Conservation (phyloP, 169 alveolate species). For the Plasmodium malariae region DNA sequence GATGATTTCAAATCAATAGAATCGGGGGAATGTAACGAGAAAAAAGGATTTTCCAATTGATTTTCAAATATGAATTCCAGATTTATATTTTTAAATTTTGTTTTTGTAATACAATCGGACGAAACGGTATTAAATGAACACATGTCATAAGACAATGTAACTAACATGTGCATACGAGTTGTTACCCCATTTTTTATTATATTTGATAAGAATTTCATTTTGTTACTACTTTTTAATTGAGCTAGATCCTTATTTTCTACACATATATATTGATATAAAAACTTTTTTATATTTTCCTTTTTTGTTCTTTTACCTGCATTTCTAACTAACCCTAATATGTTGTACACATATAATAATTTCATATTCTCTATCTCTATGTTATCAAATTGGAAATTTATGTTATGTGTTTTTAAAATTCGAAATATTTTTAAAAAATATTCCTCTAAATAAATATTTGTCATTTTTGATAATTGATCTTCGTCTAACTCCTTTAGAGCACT, state of each 20-base stretch:
- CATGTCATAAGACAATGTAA: slow-evolving; percentile 39
- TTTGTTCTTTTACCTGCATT: slow-evolving; percentile 67
- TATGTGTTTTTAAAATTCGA: slow-evolving; percentile 57
- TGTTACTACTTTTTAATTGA: slow-evolving; percentile 22
- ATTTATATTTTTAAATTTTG: slow-evolving; percentile 44
- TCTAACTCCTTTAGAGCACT: slow-evolving; percentile 54
- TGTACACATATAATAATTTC: slow-evolving; percentile 38
- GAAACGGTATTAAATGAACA: slow-evolving; percentile 30
- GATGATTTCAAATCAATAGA: slow-evolving; percentile 60
- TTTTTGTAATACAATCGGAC: slow-evolving; percentile 45
- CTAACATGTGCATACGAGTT: slow-evolving; percentile 71
- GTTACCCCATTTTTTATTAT: slow-evolving; percentile 74
- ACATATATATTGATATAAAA: slow-evolving; percentile 74
- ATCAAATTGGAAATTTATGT: slow-evolving; percentile 64
- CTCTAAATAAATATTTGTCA: slow-evolving; percentile 69
- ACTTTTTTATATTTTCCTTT: slow-evolving; percentile 74
- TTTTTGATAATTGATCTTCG: slow-evolving; percentile 63
- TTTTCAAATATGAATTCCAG: slow-evolving; percentile 70
- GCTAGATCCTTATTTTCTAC: slow-evolving; percentile 67
- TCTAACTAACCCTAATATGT: slow-evolving; percentile 69
- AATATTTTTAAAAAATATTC: slow-evolving; percentile 75
- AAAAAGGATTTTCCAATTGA: slow-evolving; percentile 64
- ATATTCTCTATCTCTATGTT: slow-evolving; percentile 51
- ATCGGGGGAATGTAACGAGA: slow-evolving; percentile 62
- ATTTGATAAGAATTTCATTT: slow-evolving; percentile 69